phyloP scores from a whole-genome alignment of 2,329 filamentous ascomycete genomes.

The Colletotrichum magnum region DNA sequence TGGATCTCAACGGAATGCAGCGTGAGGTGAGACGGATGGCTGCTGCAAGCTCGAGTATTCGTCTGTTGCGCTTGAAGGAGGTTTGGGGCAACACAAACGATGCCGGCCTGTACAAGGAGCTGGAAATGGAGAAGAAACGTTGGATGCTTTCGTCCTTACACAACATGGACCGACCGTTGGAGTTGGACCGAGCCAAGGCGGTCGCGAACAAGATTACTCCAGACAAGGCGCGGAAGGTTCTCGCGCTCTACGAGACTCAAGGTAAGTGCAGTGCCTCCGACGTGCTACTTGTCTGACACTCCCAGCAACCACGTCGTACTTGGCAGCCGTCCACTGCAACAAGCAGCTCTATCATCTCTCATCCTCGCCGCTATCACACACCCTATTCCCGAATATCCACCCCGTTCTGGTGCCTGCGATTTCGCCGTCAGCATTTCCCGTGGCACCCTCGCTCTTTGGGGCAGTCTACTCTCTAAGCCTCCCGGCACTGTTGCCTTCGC shows the following conservation, averaged over 20 bases:
- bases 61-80: slow-evolving; percentile 69
- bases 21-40: slow-evolving; percentile 70
- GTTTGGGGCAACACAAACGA: slow-evolving; percentile 61
- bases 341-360: slow-evolving; percentile 63
- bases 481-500: slow-evolving; percentile 68
- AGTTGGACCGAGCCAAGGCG: slow-evolving; percentile 38
- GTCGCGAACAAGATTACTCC: slow-evolving; percentile 38
- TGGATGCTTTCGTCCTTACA: slow-evolving; percentile 74
- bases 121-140: slow-evolving; percentile 69
- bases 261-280: slow-evolving; percentile 53
- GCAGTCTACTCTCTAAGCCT: slow-evolving; percentile 68
- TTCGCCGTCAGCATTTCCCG: slow-evolving; percentile 52
- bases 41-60: slow-evolving; percentile 63
- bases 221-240: slow-evolving; percentile 51
- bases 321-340: slow-evolving; percentile 59
- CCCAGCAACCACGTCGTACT: slow-evolving; percentile 63
- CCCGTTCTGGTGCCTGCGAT: slow-evolving; percentile 56
- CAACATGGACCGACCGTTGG: slow-evolving; percentile 55
- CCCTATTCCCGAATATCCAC: slow-evolving; percentile 56
- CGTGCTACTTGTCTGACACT: slow-evolving; percentile 16
- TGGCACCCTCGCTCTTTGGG: slow-evolving; percentile 61
- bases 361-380: slow-evolving; percentile 54
- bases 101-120: slow-evolving; percentile 62
- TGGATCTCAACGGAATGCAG: slow-evolving; percentile 57
- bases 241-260: slow-evolving; percentile 67